phyloP scores from a whole-genome alignment of 768 basidiomycete genomes.

The Gymnopilus junonius region DNA sequence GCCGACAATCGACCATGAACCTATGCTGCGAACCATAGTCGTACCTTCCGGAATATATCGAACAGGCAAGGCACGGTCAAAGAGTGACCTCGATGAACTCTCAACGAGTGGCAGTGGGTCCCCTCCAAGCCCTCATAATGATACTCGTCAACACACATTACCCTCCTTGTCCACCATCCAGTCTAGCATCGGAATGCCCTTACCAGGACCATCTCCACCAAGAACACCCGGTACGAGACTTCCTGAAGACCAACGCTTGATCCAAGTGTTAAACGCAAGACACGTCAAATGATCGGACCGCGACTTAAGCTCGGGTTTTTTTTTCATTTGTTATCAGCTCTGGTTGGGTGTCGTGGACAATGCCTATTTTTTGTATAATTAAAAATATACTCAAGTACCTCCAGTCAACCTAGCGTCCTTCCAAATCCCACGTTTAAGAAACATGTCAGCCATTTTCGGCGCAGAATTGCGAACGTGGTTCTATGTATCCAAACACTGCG shows the following conservation, averaged over 20 bases:
- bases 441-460: not conserved
- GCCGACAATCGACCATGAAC: conserved; percentile 52
- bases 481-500: not conserved
- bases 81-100: conserved; percentile 37
- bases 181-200: conserved; percentile 35
- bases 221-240: conserved; percentile 39
- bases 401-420: not conserved
- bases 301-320: not conserved
- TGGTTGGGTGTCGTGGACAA: not conserved
- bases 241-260: conserved; percentile 64
- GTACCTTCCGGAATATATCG: conserved; percentile 53
- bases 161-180: conserved; percentile 46
- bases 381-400: conserved; percentile 2
- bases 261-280: conserved; percentile 58
- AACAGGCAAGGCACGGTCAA: conserved; percentile 46
- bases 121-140: conserved; percentile 7
- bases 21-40: conserved; percentile 43
- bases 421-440: conserved; percentile 3
- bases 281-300: conserved; percentile 28
- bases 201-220: conserved; percentile 25
- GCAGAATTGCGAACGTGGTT: not conserved
- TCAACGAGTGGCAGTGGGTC: conserved; percentile 13
- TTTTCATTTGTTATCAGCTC: not conserved
- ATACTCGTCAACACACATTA: conserved; percentile 26
- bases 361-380: conserved; percentile 3